Evolutionary conservation across 176 grass and related monocot genomes (phyloP), one percentile per base, ranked within the genome.

Genomic region (maize (Zea mays)): DNA sequence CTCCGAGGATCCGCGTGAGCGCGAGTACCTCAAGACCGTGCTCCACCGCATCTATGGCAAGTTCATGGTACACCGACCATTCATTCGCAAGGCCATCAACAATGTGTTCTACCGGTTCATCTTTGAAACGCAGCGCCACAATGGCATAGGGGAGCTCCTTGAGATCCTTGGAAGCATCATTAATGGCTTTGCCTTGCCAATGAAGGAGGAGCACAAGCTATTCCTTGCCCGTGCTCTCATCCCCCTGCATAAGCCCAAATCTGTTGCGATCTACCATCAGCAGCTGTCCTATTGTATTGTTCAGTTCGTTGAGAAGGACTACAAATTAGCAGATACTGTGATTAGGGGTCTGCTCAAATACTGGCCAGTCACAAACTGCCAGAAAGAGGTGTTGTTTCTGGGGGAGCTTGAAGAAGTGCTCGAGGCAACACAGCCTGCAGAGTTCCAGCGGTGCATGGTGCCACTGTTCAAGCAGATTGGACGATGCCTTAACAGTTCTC

Each of bases 161-260:
- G 93, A 96, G 84, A 92, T 96, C 15, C 93, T 96, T 0, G 93
- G 93, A 42, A 96, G 93, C 81, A 96, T 96, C 41, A 96, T 96
- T 56, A 96, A 96, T n/a, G 93, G 93, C 14, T 96, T 96, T 6
- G 93, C 93, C 7, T 45, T 96, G 71, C 93, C 93, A 39, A 92
- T 96, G 90, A 96, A 96, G 83, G 93, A 96, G 87, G 93, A 96
- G 56, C 93, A 96, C 86, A 96, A 96, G 56, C 79, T 96, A 21
- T 96, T 96, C 79, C 90, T 96, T 7, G 27, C 84, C 5, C 93
- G 93, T 4, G 93, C 90, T 2, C 84, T 96, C 36, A 87, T 96
- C 16, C 93, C 93, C 0, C 82, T 96, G 46, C 93, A 96, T 67
- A 96, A 96, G 85, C 93, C 93, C 38, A 96, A 96, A 69, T 92